Evolutionary conservation across 2,329 filamentous ascomycete genomes (phyloP).

Genomic region (Penicillium sp.): DNA sequence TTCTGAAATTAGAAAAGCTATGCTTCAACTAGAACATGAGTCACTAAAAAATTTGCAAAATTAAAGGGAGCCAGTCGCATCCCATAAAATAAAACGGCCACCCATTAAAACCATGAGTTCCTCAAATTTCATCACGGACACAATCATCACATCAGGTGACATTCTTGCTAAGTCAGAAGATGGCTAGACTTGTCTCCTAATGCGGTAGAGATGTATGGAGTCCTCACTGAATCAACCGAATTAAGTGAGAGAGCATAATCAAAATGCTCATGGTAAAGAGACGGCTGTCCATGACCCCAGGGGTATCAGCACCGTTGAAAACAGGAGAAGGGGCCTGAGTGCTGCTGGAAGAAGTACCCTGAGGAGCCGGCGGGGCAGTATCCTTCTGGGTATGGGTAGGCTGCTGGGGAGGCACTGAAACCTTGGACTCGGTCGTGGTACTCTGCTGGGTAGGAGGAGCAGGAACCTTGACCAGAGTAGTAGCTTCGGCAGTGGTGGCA

Average conservation of each 20-base stretch:
- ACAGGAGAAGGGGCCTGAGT: neutral
- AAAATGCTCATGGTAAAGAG: slow-evolving; percentile 3
- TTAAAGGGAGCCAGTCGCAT: slow-evolving; percentile 7
- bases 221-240: neutral
- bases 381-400: neutral
- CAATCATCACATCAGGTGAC: neutral
- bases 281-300: neutral
- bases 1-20: slow-evolving; percentile 4
- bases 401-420: neutral
- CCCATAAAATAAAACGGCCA: neutral
- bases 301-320: slow-evolving; percentile 4
- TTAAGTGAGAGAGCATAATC: neutral
- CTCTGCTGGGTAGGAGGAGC: neutral
- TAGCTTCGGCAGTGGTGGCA: neutral
- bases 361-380: neutral
- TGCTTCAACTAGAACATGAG: slow-evolving; percentile 9
- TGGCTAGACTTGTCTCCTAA: neutral
- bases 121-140: neutral
- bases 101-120: neutral
- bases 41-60: slow-evolving; percentile 5
- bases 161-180: neutral
- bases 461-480: slow-evolving; percentile 3
- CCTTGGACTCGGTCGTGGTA: neutral
- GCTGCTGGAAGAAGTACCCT: neutral
- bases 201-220: neutral